phyloP scores from a whole-genome alignment of 2,329 filamentous ascomycete genomes.

The Trichoderma afroharzianum region DNA sequence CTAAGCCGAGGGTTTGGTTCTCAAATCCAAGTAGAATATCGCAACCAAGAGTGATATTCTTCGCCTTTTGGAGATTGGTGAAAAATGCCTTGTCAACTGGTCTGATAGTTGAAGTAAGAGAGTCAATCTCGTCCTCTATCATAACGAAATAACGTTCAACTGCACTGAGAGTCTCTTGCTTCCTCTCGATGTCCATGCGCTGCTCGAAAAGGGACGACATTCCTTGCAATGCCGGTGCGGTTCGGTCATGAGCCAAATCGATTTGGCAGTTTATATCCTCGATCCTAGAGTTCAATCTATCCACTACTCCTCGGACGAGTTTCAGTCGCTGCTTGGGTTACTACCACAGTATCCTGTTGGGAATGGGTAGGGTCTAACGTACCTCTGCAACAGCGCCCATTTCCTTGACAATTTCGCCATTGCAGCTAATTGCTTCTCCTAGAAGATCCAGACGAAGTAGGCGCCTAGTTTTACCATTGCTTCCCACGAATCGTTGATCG shows the following conservation, averaged over 20 bases:
- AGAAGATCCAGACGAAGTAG: slow-evolving; percentile 79
- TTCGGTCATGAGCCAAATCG: slow-evolving; percentile 69
- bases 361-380: slow-evolving; percentile 27
- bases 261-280: slow-evolving; percentile 77
- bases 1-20: slow-evolving; percentile 80
- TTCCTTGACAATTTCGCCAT: slow-evolving; percentile 82
- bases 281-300: slow-evolving; percentile 74
- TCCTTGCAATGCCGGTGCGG: slow-evolving; percentile 71
- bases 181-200: slow-evolving; percentile 70
- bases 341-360: not conserved
- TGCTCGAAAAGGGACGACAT: slow-evolving; percentile 69
- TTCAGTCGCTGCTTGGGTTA: slow-evolving; percentile 67
- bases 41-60: slow-evolving; percentile 83
- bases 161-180: slow-evolving; percentile 71
- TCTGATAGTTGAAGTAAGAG: slow-evolving; percentile 72
- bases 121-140: slow-evolving; percentile 73
- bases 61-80: slow-evolving; percentile 68
- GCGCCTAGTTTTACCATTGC: slow-evolving; percentile 73
- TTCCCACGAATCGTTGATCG: slow-evolving; percentile 67
- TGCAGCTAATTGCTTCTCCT: slow-evolving; percentile 88
- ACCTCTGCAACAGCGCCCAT: slow-evolving; percentile 89
- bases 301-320: slow-evolving; percentile 75
- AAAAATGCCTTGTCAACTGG: slow-evolving; percentile 88
- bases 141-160: slow-evolving; percentile 83
- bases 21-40: slow-evolving; percentile 86